Evolutionary conservation across 139 green algal species (phyloP), one percentile per base, ranked within the genome.

Genomic region (Chlamydomonas incerta): DNA sequence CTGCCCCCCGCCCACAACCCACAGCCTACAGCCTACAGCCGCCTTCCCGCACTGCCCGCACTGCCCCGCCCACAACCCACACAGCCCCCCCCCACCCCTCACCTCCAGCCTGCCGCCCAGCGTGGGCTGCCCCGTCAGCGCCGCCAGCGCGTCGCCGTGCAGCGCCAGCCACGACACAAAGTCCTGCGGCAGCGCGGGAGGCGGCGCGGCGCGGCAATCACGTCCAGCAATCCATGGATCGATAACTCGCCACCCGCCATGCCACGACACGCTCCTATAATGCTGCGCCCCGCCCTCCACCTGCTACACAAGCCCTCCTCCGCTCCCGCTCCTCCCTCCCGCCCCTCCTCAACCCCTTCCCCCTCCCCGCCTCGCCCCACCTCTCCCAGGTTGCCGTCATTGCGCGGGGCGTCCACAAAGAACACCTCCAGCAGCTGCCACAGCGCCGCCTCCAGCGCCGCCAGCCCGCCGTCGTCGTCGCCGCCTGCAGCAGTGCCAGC

Each of bases 341-440:
- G 8, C 41, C 41, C 41, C 41, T 13, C 41, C 41, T 50, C 41
- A 5, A 50, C 41, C 33, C n/a, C 17, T 11, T 57, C 21, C 24
- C 11, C 20, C 8, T 57, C 37, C 69, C 3, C 47, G 33, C 34
- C 8, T 1, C n/a, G 3, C 37, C 72, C 28, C 62, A 91, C 88
- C 86, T 92, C 89, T 13, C 87, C 87, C 74, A 92, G 87, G 79
- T 85, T 88, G 26, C 86, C 89, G 62, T 89, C 87, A 34, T 81
- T 58, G 24, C 63, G 62, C 28, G 73, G 70, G n/a, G 46, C 60
- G n/a, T 81, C 79, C 29, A 92, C 77, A 57, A 85, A 91, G 34
- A 92, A 88, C 23, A 92, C 55, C 68, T 90, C 89, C 72, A 92
- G 72, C 87, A 92, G 83, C 37, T 74, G 47, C 89, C 89, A 92